Percentiles rank a stretch among this genome's conserved stretches.
Evolutionary conservation across 805 yeast species (phyloP).

Genomic region (Tetrapisispora taiwanensis): DNA sequence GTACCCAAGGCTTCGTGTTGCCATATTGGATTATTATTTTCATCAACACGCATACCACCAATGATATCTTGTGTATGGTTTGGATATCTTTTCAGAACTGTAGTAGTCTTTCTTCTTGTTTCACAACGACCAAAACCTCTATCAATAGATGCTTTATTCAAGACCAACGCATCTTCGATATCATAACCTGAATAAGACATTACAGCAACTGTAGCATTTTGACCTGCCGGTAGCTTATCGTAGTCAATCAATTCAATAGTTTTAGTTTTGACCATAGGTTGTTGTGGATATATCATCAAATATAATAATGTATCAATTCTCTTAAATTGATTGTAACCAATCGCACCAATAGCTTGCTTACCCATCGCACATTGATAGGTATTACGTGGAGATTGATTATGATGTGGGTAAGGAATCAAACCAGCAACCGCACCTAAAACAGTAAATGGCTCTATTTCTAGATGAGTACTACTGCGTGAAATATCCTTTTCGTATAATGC

Average conservation of each 20-base stretch:
- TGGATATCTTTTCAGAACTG: conserved; percentile 81
- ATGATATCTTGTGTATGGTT: conserved; percentile 88
- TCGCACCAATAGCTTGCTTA: conserved; percentile 99
- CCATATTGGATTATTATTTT: conserved; percentile 68
- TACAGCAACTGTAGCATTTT: conserved; percentile 96
- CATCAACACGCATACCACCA: conserved; percentile 84
- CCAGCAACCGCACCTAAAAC: conserved; percentile 97
- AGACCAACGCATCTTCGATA: conserved; percentile 95
- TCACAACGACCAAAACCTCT: conserved; percentile 98
- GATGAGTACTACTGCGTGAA: conserved; percentile 56
- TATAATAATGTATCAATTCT: conserved; percentile 91
- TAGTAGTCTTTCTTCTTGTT: conserved; percentile 83
- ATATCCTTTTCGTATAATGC: conserved; percentile 76
- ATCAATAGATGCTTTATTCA: conserved; percentile 87
- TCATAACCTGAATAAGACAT: conserved; percentile 99
- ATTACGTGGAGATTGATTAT: conserved; percentile 97
- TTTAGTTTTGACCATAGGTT: conserved; percentile 97
- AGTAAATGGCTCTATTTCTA: conserved; percentile 96
- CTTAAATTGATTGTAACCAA: conserved; percentile 91
- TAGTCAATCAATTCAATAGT: conserved; percentile 92
- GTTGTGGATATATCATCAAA: conserved; percentile 97
- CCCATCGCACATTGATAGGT: conserved; percentile 99
- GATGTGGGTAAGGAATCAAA: conserved; percentile 98
- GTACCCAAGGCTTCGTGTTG: conserved; percentile 83
- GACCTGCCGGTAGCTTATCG: conserved; percentile 97